Percentiles rank a stretch among this genome's conserved stretches.
phyloP scores from a whole-genome alignment of 768 basidiomycete species.

The Polyporus arcularius region DNA sequence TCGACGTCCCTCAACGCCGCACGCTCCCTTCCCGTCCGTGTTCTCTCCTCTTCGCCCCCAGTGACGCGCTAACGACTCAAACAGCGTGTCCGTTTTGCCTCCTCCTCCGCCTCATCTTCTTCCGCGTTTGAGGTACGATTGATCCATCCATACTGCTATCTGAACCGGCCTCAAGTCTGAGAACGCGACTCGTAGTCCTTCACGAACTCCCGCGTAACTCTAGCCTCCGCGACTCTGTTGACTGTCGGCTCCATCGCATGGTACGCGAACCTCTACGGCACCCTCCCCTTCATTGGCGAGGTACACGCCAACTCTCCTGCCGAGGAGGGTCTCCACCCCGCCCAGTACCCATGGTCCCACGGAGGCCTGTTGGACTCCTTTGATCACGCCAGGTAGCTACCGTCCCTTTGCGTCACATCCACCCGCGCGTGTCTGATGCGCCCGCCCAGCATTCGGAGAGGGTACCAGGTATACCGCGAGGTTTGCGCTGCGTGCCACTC shows the following conservation, averaged over 20 bases:
- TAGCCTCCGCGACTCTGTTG: constrained; percentile 73
- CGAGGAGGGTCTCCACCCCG: constrained; percentile 93
- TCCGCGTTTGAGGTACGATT: constrained; percentile 64
- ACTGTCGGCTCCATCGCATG: constrained; percentile 91
- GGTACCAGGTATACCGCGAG: constrained; percentile 97
- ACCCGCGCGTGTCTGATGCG: constrained; percentile 3
- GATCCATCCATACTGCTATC: neutral
- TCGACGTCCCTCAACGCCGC: constrained; percentile 43
- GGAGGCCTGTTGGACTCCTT: constrained; percentile 86
- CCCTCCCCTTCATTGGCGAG: constrained; percentile 85
- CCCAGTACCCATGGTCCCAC: constrained; percentile 89
- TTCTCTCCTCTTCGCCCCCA: constrained; percentile 6
- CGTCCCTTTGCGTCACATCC: constrained; percentile 11
- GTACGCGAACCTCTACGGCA: constrained; percentile 95
- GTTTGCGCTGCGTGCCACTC: constrained; percentile 99
- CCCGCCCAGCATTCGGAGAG: constrained; percentile 80
- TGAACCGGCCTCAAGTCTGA: neutral
- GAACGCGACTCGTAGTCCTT: constrained; percentile 47
- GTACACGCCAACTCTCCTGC: constrained; percentile 91
- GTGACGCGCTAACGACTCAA: constrained; percentile 23
- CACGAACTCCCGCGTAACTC: constrained; percentile 68
- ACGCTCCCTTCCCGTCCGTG: constrained; percentile 53
- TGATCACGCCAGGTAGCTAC: constrained; percentile 86
- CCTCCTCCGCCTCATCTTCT: constrained; percentile 57
- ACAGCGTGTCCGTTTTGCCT: constrained; percentile 70